Evolutionary conservation across 2,329 filamentous ascomycete genomes (phyloP).

Genomic region (Stagonosporopsis cucurbitacearum): DNA sequence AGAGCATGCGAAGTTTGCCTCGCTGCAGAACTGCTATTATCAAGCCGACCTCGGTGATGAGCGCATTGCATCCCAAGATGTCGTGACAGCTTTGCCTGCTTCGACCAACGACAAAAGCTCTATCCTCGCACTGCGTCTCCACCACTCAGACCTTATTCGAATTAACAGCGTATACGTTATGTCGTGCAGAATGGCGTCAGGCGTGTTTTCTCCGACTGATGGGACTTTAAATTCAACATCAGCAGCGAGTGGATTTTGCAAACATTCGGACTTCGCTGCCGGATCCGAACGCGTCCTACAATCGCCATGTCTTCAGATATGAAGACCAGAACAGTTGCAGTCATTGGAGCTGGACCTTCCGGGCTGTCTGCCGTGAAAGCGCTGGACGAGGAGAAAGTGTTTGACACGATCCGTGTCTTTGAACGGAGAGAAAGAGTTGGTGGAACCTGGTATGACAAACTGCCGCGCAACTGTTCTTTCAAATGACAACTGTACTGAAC

Average conservation of each 20-base stretch:
- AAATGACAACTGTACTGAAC: neutral
- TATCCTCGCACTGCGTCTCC: neutral
- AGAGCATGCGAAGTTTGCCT: neutral
- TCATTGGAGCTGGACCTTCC: conserved; percentile 8
- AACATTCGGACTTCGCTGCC: neutral
- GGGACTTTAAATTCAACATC: neutral
- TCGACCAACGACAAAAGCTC: conserved; percentile 5
- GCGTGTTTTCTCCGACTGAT: neutral
- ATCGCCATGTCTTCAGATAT: neutral
- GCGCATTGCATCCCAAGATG: conserved; percentile 6
- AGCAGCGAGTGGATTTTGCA: neutral
- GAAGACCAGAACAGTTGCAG: neutral
- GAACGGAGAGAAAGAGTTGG: conserved; percentile 65
- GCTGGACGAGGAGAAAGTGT: conserved; percentile 55
- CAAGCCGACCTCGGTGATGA: conserved; percentile 9
- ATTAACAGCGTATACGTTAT: conserved; percentile 7
- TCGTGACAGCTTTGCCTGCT: conserved; percentile 6
- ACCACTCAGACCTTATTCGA: neutral
- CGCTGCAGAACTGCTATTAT: neutral
- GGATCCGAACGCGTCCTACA: neutral
- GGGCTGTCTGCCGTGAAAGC: conserved; percentile 11
- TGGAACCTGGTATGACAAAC: conserved; percentile 63
- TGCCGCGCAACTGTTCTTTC: neutral
- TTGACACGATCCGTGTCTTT: conserved; percentile 64
- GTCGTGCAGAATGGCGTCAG: conserved; percentile 13